Base-by-base conservation (phyloP, 139 green algal genomes). In the Asterochloris erici region DNA sequence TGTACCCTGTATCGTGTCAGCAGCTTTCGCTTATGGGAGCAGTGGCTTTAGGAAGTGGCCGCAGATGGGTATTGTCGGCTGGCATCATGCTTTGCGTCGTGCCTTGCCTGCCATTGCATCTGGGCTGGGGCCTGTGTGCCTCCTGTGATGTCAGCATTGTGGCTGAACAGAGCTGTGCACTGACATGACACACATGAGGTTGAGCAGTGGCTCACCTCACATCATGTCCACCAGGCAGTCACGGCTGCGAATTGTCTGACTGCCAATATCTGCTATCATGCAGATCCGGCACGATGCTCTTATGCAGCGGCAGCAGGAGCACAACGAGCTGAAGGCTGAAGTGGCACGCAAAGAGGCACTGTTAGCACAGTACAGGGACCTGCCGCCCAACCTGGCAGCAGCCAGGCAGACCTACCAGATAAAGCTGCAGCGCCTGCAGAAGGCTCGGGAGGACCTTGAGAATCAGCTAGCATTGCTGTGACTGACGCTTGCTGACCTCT, bases 271-370 rank as follows among this genome's bases (percentile, higher is more conserved):
- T 54, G 70, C 66, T 26, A 26, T 76, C 4, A 9, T 63, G 77
- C 77, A 81, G 77, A 24, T 81, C 62, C 26, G 77, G 10, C 77
- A 81, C 64, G 29, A 62, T 16, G 63, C 63, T 23, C 24, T 81
- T 14, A 73, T 74, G 63, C n/a, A 81, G 27, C 68, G 63, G 54
- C 77, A 81, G 63, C 21, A 28, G 26, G n/a, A 63, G 12, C 69
- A 74, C 73, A 28, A 81, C 4, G 15, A 73, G 27, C 63, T 73
- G 26, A 12, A n/a, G n/a, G 73, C 47, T 26, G n/a, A 60, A 38
- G 26, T 81, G 12, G 21, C 14, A 24, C 28, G n/a, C 14, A 81
- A 73, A 63, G 63, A 73, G 54, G 63, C 63, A 23, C 68, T 26
- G 26, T 26, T 81, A 62, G 27, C 63, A 74, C 77, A 63, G 17